These are phyloP conservation scores for Ciborinia camelliae DNA, from an alignment of 2,329 filamentous ascomycete species.

Conservation along the genomic window DNA sequence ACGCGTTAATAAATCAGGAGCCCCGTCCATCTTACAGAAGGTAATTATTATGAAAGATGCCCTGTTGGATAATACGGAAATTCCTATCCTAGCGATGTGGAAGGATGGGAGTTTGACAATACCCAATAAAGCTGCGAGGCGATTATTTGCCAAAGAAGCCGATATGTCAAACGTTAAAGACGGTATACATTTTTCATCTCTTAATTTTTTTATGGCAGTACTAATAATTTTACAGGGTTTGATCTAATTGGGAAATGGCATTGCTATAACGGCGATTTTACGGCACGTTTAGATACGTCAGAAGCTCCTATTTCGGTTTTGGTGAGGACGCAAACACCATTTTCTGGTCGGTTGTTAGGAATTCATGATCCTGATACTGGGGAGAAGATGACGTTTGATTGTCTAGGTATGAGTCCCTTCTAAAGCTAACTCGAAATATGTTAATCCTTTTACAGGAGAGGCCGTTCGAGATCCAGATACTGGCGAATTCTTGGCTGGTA, in stretches of 20 bases:
- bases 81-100: constrained; percentile 78
- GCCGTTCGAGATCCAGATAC: constrained; percentile 63
- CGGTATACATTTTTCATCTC: constrained; percentile 32
- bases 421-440: not conserved
- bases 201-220: not conserved
- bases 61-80: constrained; percentile 68
- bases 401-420: constrained; percentile 43
- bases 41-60: constrained; percentile 74
- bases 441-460: constrained; percentile 44
- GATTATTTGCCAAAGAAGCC: constrained; percentile 47
- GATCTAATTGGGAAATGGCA: constrained; percentile 59
- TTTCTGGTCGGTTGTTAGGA: constrained; percentile 59
- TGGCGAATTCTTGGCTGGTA: constrained; percentile 69
- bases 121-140: constrained; percentile 58
- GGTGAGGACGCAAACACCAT: constrained; percentile 57
- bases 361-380: constrained; percentile 54
- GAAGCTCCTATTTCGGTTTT: constrained; percentile 67
- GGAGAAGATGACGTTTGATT: constrained; percentile 58
- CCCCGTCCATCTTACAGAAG: constrained; percentile 68
- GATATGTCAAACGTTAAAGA: constrained; percentile 42
- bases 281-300: constrained; percentile 50
- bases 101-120: constrained; percentile 72
- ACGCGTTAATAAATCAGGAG: constrained; percentile 50
- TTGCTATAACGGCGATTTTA: constrained; percentile 65
- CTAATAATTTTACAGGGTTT: constrained; percentile 28